Evolutionary conservation across 805 yeast genomes (phyloP), one percentile per base, ranked within the genome.

Genomic region (Komagataella mondaviorum): DNA sequence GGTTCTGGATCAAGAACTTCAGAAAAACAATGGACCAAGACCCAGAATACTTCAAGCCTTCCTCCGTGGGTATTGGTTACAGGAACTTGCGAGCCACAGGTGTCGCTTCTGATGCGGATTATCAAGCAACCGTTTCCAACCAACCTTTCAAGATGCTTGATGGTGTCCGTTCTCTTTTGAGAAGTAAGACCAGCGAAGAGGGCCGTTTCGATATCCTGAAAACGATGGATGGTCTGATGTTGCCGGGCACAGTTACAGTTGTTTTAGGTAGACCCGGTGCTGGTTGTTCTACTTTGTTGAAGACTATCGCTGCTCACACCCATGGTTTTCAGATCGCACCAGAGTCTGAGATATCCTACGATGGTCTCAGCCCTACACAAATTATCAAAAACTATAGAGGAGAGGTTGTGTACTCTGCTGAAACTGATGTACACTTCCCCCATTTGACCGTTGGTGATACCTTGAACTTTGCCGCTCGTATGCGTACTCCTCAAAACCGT

Each of bases 241-340:
- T 67, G 50, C 81, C 86, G 3, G 88, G 88, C 49, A 82, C 81
- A 54, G 67, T 83, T 48, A 75, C 84, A 6, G 84, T 83, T 49
- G 88, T 85, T 8, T 68, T 85, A 48, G 91, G 93, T 52, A 76
- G 90, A 64, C 91, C 91, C 1, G 91, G 91, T 59, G 78, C 88
- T n/a, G 88, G 89, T 56, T 83, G 88, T 63, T 75, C 87, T 2
- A 81, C 88, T 0, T 67, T 82, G 49, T 68, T 83, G 58, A 81
- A 81, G 58, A 75, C 85, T 4, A 69, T 81, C 45, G 69, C 83
- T 44, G 62, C 80, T 43, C 76, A 79, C 51, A 78, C 85, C 6
- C 76, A 77, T 59, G 87, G 87, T 54, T 79, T 78, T 61, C 61
- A 73, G 36, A 58, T 81, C 36, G 78, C 70, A 44, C 53, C 63